phyloP scores from a whole-genome alignment of 208 protist genomes.

The Borovskyia barvae region DNA sequence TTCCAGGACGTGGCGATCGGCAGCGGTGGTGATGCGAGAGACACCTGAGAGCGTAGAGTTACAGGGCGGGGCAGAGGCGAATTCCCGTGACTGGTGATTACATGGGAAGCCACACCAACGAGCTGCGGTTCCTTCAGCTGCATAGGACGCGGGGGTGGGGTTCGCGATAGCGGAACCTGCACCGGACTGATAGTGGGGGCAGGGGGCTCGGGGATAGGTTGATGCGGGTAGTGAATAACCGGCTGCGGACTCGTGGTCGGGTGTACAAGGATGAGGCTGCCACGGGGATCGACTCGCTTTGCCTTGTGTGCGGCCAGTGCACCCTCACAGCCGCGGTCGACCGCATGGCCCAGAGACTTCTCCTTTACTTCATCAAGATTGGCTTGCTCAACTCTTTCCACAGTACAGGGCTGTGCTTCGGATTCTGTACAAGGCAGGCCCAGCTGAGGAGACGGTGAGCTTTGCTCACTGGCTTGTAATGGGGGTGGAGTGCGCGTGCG shows the following conservation, averaged over 20 bases:
- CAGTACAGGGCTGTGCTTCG: too few species aligned
- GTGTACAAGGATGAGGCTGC: conserved; percentile 36
- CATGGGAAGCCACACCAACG: too few species aligned
- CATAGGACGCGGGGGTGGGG: conserved; percentile 4
- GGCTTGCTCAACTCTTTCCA: too few species aligned
- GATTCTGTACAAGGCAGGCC: too few species aligned
- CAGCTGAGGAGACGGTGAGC: neutral
- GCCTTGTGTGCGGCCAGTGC: neutral
- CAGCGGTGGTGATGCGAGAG: too few species aligned
- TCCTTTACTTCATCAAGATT: too few species aligned
- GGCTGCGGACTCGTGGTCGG: conserved; percentile 1
- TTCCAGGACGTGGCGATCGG: neutral
- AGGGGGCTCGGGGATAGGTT: conserved; percentile 13
- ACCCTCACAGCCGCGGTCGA: too few species aligned
- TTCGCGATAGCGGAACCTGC: conserved; percentile 24
- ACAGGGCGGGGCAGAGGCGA: conserved; percentile 68
- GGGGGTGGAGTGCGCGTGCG: conserved; percentile 14
- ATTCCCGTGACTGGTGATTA: too few species aligned
- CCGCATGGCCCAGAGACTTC: too few species aligned
- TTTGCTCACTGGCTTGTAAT: conserved; percentile 3
- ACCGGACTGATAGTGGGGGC: conserved; percentile 15
- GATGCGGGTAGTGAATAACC: conserved; percentile 39
- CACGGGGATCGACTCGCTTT: conserved; percentile 9
- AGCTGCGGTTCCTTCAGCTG: neutral
- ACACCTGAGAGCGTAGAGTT: conserved; percentile 57